phyloP scores from a whole-genome alignment of 2,329 filamentous ascomycete genomes.

The Alternaria alternata region DNA sequence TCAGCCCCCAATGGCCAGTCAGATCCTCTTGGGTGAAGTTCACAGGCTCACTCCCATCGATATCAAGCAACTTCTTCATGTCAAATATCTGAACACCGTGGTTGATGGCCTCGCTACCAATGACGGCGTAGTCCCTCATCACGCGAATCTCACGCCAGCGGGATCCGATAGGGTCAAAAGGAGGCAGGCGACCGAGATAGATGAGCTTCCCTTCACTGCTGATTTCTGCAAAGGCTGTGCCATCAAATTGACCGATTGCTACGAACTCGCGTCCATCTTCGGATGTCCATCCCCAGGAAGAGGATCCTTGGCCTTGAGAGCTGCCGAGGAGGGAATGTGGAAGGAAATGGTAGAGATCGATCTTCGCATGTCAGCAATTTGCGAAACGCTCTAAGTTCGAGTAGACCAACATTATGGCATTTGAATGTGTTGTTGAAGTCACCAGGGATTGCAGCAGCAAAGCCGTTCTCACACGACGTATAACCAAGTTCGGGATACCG shows the following conservation, averaged over 20 bases:
- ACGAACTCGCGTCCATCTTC: slow-evolving; percentile 61
- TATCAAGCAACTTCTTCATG: slow-evolving; percentile 56
- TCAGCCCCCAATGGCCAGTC: slow-evolving; percentile 33
- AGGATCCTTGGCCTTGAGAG: slow-evolving; percentile 48
- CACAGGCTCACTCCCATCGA: slow-evolving; percentile 33
- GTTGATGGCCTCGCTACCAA: slow-evolving; percentile 47
- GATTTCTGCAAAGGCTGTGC: slow-evolving; percentile 48
- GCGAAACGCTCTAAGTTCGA: not conserved
- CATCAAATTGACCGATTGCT: slow-evolving; percentile 58
- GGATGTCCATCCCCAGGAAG: slow-evolving; percentile 62
- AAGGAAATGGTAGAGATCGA: slow-evolving; percentile 64
- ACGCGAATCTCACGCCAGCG: slow-evolving; percentile 61
- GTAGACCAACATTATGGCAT: slow-evolving; percentile 44
- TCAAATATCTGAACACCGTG: slow-evolving; percentile 69
- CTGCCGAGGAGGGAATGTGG: slow-evolving; percentile 62
- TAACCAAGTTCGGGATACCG: slow-evolving; percentile 41
- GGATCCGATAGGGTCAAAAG: slow-evolving; percentile 52
- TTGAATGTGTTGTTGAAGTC: slow-evolving; percentile 47
- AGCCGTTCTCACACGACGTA: slow-evolving; percentile 43
- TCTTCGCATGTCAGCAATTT: slow-evolving; percentile 31
- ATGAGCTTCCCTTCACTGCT: slow-evolving; percentile 57
- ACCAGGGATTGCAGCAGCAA: slow-evolving; percentile 45
- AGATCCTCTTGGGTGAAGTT: slow-evolving; percentile 38
- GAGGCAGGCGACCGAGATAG: slow-evolving; percentile 61
- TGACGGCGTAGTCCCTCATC: slow-evolving; percentile 49